Evolutionary conservation across 2,329 filamentous ascomycete genomes (phyloP).

Genomic region (Nothophaeocryptopus gaeumannii): DNA sequence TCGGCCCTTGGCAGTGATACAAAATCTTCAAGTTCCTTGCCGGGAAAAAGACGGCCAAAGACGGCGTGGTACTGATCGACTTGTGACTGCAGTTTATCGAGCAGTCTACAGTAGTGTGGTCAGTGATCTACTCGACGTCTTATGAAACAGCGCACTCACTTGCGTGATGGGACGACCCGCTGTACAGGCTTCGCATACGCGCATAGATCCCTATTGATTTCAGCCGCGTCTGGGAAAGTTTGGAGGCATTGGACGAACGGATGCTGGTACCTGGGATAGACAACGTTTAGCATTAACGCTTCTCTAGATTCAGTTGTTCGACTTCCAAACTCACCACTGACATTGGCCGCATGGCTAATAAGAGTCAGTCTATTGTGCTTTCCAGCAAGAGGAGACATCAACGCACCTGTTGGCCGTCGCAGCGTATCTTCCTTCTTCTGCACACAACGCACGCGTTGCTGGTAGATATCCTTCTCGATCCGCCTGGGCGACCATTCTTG

Average conservation of each 20-base stretch:
- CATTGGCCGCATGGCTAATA: slow-evolving; percentile 73
- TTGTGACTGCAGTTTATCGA: slow-evolving; percentile 53
- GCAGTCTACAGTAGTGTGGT: slow-evolving; percentile 48
- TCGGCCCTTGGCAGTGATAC: slow-evolving; percentile 43
- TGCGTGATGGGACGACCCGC: slow-evolving; percentile 72
- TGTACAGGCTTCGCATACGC: slow-evolving; percentile 79
- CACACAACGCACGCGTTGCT: slow-evolving; percentile 70
- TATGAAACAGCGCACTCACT: slow-evolving; percentile 50
- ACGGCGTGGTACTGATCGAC: slow-evolving; percentile 47
- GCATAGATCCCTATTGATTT: slow-evolving; percentile 56
- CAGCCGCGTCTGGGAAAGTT: too few species aligned
- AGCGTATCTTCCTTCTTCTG: slow-evolving; percentile 78
- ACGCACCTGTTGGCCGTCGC: slow-evolving; percentile 62
- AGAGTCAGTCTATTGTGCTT: too few species aligned
- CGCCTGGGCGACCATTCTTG: slow-evolving; percentile 36
- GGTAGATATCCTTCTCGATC: slow-evolving; percentile 46
- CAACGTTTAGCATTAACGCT: too few species aligned
- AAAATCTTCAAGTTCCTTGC: slow-evolving; percentile 41
- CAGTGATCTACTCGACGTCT: background rate
- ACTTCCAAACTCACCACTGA: slow-evolving; percentile 50
- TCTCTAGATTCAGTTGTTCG: too few species aligned
- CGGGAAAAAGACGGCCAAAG: slow-evolving; percentile 43
- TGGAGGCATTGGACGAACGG: slow-evolving; percentile 38
- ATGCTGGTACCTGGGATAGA: slow-evolving; percentile 57
- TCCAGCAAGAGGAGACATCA: too few species aligned